phyloP scores from a whole-genome alignment of 352 stramenopile species.

The Pythium volutum region DNA sequence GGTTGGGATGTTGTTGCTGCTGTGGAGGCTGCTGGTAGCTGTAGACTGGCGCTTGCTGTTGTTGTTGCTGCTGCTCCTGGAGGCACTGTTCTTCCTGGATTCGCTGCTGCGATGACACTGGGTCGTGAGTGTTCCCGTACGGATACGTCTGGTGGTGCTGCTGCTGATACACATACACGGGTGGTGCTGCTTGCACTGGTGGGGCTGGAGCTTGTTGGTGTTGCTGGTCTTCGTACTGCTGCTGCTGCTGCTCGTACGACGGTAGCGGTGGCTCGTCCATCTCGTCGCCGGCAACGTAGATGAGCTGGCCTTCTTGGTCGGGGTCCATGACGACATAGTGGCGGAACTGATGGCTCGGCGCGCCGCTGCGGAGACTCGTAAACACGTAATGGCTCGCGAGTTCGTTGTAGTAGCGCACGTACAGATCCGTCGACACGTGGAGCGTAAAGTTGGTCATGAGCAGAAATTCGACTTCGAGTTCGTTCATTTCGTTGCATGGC shows the following conservation, averaged over 20 bases:
- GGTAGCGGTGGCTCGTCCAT: conserved; percentile 26
- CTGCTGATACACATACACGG: conserved; percentile 22
- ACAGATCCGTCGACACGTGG: conserved; percentile 90
- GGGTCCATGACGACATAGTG: conserved; percentile 68
- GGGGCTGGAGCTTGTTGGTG: conserved; percentile 8
- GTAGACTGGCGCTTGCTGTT: not conserved
- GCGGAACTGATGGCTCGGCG: conserved; percentile 44
- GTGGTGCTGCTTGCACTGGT: conserved; percentile 16
- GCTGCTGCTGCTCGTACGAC: conserved; percentile 26
- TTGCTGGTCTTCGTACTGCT: conserved; percentile 17
- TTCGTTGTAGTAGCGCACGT: conserved; percentile 91
- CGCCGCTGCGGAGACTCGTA: conserved; percentile 44
- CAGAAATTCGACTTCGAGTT: conserved; percentile 97
- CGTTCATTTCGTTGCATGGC: conserved; percentile 95
- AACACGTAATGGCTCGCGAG: conserved; percentile 85
- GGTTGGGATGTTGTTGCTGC: not conserved
- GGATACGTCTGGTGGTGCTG: conserved; percentile 7
- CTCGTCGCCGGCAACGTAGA: conserved; percentile 55
- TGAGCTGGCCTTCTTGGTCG: conserved; percentile 59
- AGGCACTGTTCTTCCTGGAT: conserved; percentile 1
- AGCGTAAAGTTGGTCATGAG: conserved; percentile 98
- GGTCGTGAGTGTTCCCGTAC: conserved; percentile 10
- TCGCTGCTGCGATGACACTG: not conserved
- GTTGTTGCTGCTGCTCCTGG: not conserved
- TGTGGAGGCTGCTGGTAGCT: not conserved